These are phyloP conservation scores for Cryptococcus sp. DNA, from an alignment of 1,284 basidiomycete species.

Conservation along the genomic window DNA sequence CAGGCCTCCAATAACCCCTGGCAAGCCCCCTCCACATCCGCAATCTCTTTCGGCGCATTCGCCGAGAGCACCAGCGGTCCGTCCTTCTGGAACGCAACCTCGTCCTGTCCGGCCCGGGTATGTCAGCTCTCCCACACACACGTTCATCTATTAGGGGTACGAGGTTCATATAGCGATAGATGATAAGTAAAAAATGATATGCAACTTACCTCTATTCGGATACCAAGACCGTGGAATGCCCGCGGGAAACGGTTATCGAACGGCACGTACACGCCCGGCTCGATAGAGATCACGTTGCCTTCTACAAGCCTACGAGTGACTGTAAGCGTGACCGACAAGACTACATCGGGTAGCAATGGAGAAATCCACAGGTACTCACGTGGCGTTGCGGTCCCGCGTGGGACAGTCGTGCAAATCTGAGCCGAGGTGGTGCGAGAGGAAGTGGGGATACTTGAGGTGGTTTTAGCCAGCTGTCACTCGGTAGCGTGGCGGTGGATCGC, in stretches of 20 bases:
- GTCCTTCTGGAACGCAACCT: conserved; percentile 70
- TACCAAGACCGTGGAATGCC: conserved; percentile 80
- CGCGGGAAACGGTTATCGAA: conserved; percentile 70
- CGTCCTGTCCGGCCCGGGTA: conserved; percentile 59
- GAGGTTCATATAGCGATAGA: background rate
- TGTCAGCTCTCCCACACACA: background rate
- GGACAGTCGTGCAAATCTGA: conserved; percentile 55
- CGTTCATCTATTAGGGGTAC: background rate
- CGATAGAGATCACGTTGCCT: conserved; percentile 80
- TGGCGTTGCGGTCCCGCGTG: conserved; percentile 43
- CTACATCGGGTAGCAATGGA: no score
- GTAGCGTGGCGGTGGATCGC: background rate
- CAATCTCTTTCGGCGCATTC: conserved; percentile 83
- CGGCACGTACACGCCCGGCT: conserved; percentile 67
- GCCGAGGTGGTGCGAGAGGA: conserved; percentile 57
- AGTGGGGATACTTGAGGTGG: conserved; percentile 65
- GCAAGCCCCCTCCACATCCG: conserved; percentile 82
- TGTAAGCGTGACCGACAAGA: background rate
- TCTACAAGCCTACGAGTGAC: conserved; percentile 56
- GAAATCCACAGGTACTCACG: conserved; percentile 27
- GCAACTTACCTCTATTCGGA: conserved; percentile 72
- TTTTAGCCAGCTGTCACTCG: conserved; percentile 3
- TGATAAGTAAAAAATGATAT: background rate
- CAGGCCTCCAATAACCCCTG: conserved; percentile 59
- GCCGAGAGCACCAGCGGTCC: conserved; percentile 68